Base-by-base conservation (phyloP, 257 asterid species). In the Rhazya stricta region DNA sequence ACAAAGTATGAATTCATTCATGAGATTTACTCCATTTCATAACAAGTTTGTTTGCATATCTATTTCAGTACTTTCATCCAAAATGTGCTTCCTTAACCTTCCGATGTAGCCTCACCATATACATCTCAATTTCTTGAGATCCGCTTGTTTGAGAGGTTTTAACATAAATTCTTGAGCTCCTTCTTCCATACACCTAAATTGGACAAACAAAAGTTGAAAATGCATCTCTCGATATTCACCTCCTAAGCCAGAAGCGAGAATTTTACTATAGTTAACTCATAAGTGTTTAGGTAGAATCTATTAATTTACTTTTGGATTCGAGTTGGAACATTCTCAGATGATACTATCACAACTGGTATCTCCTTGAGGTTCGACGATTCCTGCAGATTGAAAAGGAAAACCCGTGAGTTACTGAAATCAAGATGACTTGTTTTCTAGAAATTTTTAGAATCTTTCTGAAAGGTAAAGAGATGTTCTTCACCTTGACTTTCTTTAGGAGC, bases 111-210 rank as follows among this genome's bases (percentile, higher is more conserved):
- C 77, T 74, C 51, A 25, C 74, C 71, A 83, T 72, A 19, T 77
- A 39, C 82, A 75, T 71, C 80, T 79, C 82, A 81, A 78, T 71
- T 78, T 85, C 79, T 71, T 79, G 45, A 82, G 78, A 74, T 84
- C 87, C 50, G 84, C 81, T 79, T 76, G 86, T 66, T 82, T 80
- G 57, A 82, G 78, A 62, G 85, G 90, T 80, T 86, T 84, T 42
- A 82, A 71, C 71, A 80, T 60, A 74, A 84, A 80, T 42, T 82
- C 82, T 79, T 80, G 80, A 27, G 87, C 85, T 50, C 86, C 85
- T 74, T 69, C 85, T 65, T 84, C 83, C 74, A 71, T 36, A 78
- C 86, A 84, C 84, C 85, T 84, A 51, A 50, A 57, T 57, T 19
- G 63, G 62, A 37, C 23, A 3, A 66, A 46, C 30, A 51, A 69